These are phyloP conservation scores for Thelonectria rubi DNA, from an alignment of 2,329 filamentous ascomycete genomes.

Conservation along the genomic window DNA sequence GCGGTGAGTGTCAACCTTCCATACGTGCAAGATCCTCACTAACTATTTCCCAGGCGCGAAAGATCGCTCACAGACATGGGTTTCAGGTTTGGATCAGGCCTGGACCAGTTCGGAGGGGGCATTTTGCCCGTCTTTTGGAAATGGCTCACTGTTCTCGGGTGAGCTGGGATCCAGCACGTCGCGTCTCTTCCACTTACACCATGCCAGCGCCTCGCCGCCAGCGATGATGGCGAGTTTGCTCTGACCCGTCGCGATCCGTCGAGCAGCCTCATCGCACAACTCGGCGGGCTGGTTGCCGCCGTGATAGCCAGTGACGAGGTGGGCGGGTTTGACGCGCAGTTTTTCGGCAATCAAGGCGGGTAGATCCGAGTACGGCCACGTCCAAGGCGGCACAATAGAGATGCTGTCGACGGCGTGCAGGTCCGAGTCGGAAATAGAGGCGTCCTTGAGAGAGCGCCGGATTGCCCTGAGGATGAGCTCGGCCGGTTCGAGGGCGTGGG, in stretches of 20 bases:
- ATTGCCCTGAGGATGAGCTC: constrained; percentile 68
- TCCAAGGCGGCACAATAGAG: constrained; percentile 70
- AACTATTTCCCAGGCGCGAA: constrained; percentile 46
- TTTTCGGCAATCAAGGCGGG: constrained; percentile 61
- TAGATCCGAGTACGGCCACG: constrained; percentile 70
- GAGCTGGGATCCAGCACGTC: accelerated
- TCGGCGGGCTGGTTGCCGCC: constrained; percentile 71
- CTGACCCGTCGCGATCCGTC: constrained; percentile 62
- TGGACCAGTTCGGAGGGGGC: constrained; percentile 69
- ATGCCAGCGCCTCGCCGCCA: constrained; percentile 72
- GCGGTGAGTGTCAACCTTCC: constrained; percentile 9
- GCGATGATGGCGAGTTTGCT: constrained; percentile 66
- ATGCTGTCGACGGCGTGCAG: constrained; percentile 60
- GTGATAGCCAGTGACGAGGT: constrained; percentile 63
- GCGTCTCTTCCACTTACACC: constrained; percentile 47
- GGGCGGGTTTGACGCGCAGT: constrained; percentile 57
- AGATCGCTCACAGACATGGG: constrained; percentile 58
- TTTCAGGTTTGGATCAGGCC: constrained; percentile 55
- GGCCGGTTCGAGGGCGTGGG: constrained; percentile 66
- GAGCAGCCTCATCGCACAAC: constrained; percentile 70
- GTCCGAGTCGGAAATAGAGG: constrained; percentile 35
- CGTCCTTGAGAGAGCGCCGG: constrained; percentile 58
- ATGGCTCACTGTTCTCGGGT: constrained; percentile 41
- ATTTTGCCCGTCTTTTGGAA: constrained; percentile 45
- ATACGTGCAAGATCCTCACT: background rate